These are phyloP conservation scores for Trichosporon sp. DNA, from an alignment of 1,284 basidiomycete genomes.

Conservation along the genomic window DNA sequence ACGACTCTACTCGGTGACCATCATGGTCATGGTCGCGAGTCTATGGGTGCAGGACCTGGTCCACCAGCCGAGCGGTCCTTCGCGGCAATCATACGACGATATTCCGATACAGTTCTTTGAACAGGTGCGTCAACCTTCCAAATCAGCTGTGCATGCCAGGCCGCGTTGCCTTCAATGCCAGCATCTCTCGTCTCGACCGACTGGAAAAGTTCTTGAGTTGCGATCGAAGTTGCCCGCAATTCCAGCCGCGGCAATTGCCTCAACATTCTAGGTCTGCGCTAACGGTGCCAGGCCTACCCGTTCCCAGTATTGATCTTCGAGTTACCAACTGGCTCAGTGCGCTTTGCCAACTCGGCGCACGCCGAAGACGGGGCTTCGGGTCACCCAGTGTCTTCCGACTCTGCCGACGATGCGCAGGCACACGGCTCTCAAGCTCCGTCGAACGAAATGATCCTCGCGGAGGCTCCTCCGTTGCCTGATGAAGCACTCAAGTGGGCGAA, in stretches of 20 bases:
- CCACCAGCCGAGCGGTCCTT: background rate
- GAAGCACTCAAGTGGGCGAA: background rate
- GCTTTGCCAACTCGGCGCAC: background rate
- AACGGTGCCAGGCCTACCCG: background rate
- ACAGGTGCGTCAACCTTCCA: background rate
- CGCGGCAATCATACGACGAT: background rate
- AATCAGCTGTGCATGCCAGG: background rate
- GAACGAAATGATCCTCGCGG: background rate
- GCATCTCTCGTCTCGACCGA: background rate
- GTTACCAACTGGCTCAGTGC: background rate
- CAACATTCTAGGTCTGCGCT: background rate
- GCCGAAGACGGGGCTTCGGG: background rate
- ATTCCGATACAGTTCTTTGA: constrained; percentile 7
- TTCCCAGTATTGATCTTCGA: background rate
- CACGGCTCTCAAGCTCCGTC: background rate
- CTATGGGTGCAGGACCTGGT: background rate
- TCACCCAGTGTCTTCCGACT: too few relatives aligned
- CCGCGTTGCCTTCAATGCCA: too few relatives aligned
- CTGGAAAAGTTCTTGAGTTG: background rate
- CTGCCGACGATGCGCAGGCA: background rate
- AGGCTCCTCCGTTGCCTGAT: background rate
- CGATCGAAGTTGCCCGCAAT: background rate
- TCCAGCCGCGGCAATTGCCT: background rate
- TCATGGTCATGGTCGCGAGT: constrained; percentile 9
- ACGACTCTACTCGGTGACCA: background rate